Base-by-base conservation (phyloP, 768 basidiomycete species). In the Boletus tomentosulus region DNA sequence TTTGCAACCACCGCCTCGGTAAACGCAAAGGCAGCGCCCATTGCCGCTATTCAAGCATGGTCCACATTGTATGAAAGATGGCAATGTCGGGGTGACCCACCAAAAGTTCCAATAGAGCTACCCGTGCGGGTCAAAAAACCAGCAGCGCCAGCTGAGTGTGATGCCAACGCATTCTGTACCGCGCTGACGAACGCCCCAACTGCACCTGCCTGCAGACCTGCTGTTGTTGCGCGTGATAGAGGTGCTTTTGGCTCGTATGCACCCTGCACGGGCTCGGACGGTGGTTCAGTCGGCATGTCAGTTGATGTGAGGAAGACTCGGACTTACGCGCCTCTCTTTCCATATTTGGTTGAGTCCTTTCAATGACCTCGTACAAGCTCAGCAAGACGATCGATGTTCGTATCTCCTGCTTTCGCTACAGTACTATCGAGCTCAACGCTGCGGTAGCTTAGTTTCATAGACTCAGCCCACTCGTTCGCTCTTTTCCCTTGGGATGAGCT, bases 91-190 rank as follows among this genome's bases (percentile, higher is more conserved):
- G 39, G 24, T 11, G 22, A 75, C 86, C 62, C 50, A 97, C 95
- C 89, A 65, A 97, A 96, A 69, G 92, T 83, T 11, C 89, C 93
- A 67, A 96, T 92, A 3, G 93, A 91, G 33, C 89, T 84, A 54
- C 93, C 93, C 31, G 86, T 90, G 59, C 93, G 78, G 49, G 92
- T 92, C 61, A 94, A 66, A 70, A 97, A 83, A 61, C 94, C 94
- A 73, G 85, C 78, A 53, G 89, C 91, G 63, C 91, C 94, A 59
- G 78, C 77, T 38, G 82, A 80, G 73, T 92, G 93, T 58, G 74
- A 79, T 42, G 82, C 84, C 55, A 93, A 74, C 28, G 88, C 89
- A 79, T 91, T 95, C 73, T 92, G 91, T 48, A 82, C 76, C 33
- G 82, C 73, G 55, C 86, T 87, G 70, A 86, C 78, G 70, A 87